phyloP scores from a whole-genome alignment of 371 early-diverging fungal species.

The Mortierella polycephala region DNA sequence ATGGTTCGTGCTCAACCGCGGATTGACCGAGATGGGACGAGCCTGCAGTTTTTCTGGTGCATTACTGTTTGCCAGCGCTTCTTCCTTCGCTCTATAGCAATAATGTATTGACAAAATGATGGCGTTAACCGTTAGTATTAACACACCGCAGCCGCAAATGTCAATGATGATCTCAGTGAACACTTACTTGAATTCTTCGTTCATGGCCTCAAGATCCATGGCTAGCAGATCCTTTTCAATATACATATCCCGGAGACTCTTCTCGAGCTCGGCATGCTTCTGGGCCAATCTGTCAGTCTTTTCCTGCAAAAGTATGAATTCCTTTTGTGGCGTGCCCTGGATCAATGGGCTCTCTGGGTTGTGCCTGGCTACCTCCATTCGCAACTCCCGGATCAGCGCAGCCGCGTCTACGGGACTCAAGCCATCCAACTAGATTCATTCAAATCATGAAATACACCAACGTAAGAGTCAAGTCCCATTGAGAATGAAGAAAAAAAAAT shows the following conservation, averaged over 20 bases:
- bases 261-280: constrained; percentile 39
- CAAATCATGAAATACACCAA: not conserved
- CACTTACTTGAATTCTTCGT: constrained; percentile 43
- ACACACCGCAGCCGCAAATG: not conserved
- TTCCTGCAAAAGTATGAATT: constrained; percentile 26
- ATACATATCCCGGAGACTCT: constrained; percentile 36
- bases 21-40: constrained; percentile 11
- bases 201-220: constrained; percentile 48
- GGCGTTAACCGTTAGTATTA: not conserved
- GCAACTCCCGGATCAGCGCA: constrained; percentile 28
- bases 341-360: constrained; percentile 41
- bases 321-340: constrained; percentile 39
- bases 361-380: constrained; percentile 37
- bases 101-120: not conserved
- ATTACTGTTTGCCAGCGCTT: constrained; percentile 10
- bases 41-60: constrained; percentile 10
- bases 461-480: not conserved
- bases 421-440: constrained; percentile 7
- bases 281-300: constrained; percentile 35
- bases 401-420: constrained; percentile 23
- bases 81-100: constrained; percentile 23
- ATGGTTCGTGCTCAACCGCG: constrained; percentile 47
- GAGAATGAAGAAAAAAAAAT: too few relatives aligned
- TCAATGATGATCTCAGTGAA: not conserved
- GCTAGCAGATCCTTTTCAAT: constrained; percentile 49